phyloP scores from a whole-genome alignment of 192 early-diverging fungal genomes.

The Spinellus fusiger region DNA sequence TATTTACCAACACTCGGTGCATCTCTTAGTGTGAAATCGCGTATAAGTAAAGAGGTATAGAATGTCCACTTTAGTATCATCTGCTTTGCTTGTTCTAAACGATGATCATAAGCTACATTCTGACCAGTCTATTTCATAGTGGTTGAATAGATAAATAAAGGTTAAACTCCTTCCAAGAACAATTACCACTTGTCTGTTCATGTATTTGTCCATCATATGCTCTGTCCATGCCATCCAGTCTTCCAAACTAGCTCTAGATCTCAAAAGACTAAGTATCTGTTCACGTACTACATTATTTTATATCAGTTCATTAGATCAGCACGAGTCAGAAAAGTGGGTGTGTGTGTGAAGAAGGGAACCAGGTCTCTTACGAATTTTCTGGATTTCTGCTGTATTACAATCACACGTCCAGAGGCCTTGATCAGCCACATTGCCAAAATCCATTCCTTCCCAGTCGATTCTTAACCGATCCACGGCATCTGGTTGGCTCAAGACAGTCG shows the following conservation, averaged over 20 bases:
- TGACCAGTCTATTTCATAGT: not conserved
- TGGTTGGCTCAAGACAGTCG: conserved; percentile 28
- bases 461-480: conserved; percentile 28
- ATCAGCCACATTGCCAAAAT: conserved; percentile 37
- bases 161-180: not conserved
- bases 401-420: conserved; percentile 47
- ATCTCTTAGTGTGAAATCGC: conserved; percentile 33
- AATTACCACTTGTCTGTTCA: conserved; percentile 14
- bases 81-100: conserved; percentile 37
- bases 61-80: conserved; percentile 45
- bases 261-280: conserved; percentile 32
- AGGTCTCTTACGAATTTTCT: conserved; percentile 27
- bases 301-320: no score
- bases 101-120: conserved; percentile 25
- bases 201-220: conserved; percentile 28
- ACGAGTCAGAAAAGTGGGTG: not conserved
- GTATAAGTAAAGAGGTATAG: conserved; percentile 35
- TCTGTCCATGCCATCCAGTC: conserved; percentile 39
- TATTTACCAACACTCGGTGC: conserved; percentile 31
- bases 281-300: conserved; percentile 16
- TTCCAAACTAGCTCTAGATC: conserved; percentile 18
- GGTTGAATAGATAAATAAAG: not conserved
- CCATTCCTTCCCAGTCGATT: conserved; percentile 38
- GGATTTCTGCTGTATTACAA: conserved; percentile 33
- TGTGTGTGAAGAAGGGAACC: not conserved